phyloP scores from a whole-genome alignment of 1,139 yeast species.

The Suhomyces maxii region DNA sequence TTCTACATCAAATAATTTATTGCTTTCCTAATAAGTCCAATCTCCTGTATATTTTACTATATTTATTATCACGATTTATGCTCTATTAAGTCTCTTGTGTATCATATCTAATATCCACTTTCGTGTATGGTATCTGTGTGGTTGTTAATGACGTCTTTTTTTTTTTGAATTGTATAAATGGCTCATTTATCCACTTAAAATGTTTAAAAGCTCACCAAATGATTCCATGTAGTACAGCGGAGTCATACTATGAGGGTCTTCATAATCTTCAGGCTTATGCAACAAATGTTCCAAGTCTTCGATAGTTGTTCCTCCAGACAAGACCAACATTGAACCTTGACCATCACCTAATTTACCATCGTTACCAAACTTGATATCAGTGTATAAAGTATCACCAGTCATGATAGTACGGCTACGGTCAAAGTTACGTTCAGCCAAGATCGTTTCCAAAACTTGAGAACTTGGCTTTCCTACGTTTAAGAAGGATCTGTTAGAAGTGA shows the following conservation, averaged over 20 bases:
- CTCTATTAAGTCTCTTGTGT: too few species aligned
- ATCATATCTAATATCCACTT: too few species aligned
- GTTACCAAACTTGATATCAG: slow-evolving; percentile 46
- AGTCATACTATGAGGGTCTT: slow-evolving; percentile 21
- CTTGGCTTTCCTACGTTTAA: slow-evolving; percentile 45
- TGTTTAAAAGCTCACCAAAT: slow-evolving; percentile 27
- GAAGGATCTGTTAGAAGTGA: slow-evolving; percentile 34
- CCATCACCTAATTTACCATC: slow-evolving; percentile 37
- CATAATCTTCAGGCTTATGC: slow-evolving; percentile 11
- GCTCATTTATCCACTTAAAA: slow-evolving; percentile 7
- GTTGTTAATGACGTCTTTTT: too few species aligned
- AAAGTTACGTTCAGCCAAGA: slow-evolving; percentile 29
- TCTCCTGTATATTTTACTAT: too few species aligned
- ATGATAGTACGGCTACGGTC: slow-evolving; percentile 32
- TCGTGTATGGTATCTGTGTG: too few species aligned
- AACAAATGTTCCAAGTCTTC: slow-evolving; percentile 24
- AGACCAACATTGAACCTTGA: slow-evolving; percentile 35
- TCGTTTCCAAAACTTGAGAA: slow-evolving; percentile 29
- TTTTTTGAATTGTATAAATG: too few species aligned
- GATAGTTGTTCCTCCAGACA: slow-evolving; percentile 38
- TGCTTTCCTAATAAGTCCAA: too few species aligned
- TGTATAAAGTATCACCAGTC: slow-evolving; percentile 47
- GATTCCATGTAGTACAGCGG: slow-evolving; percentile 35
- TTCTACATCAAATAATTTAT: too few species aligned
- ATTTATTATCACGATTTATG: too few species aligned